Evolutionary conservation across 257 asterid genomes (phyloP).

Genomic region (Prunella vulgaris): DNA sequence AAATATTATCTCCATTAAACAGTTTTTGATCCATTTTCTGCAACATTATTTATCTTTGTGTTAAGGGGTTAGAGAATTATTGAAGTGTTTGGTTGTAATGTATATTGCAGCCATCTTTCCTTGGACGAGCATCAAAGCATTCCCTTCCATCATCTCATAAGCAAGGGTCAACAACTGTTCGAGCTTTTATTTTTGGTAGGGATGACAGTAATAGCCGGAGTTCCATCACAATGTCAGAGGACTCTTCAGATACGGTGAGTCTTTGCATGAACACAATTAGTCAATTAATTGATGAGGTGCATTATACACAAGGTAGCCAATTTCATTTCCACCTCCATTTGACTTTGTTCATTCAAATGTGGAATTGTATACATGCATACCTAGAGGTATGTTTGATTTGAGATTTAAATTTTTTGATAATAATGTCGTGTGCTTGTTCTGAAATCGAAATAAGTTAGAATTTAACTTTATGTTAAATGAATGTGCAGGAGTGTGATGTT

Average conservation of each 20-base stretch:
- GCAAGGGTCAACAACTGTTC: slow-evolving; percentile 58
- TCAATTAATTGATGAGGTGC: not conserved
- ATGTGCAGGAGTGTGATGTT: no score
- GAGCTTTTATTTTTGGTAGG: slow-evolving; percentile 85
- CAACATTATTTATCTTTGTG: not conserved
- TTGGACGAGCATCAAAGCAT: slow-evolving; percentile 61
- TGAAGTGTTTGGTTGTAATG: not conserved
- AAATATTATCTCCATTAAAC: not conserved
- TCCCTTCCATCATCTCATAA: slow-evolving; percentile 51
- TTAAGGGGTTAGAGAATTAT: not conserved
- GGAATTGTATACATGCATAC: no score
- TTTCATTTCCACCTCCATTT: not conserved
- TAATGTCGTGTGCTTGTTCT: no score
- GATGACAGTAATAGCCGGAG: slow-evolving; percentile 86
- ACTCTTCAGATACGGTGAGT: slow-evolving; percentile 60
- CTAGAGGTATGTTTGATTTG: no score
- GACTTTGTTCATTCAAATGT: not conserved
- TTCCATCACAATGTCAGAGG: slow-evolving; percentile 62
- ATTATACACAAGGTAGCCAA: not conserved
- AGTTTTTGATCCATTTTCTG: slow-evolving; percentile 5
- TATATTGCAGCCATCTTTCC: slow-evolving; percentile 75
- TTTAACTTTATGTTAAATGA: no score
- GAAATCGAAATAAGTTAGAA: no score
- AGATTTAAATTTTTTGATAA: no score
- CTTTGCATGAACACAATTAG: not conserved